phyloP scores from a whole-genome alignment of 2,329 filamentous ascomycete genomes.

The Aspergillus glaucus region DNA sequence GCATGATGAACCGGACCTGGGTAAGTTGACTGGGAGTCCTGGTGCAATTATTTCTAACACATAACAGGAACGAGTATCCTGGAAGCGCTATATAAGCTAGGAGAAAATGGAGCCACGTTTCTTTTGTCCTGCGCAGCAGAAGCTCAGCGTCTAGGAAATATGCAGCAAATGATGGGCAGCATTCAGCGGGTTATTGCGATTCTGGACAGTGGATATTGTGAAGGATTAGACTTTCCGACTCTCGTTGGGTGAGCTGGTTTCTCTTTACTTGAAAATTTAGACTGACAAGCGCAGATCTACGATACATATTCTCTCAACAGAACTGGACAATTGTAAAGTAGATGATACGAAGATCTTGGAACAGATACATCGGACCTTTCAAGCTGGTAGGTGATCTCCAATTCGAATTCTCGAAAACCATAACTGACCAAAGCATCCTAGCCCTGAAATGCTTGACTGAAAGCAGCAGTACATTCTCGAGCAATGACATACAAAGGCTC shows the following conservation, averaged over 20 bases:
- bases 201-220: slow-evolving; percentile 43
- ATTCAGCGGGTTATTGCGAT: slow-evolving; percentile 57
- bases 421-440: slow-evolving; percentile 32
- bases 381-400: slow-evolving; percentile 36
- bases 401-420: slow-evolving; percentile 2
- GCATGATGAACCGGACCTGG: slow-evolving; percentile 49
- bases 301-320: slow-evolving; percentile 40
- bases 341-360: slow-evolving; percentile 19
- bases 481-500: slow-evolving; percentile 74
- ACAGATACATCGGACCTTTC: slow-evolving; percentile 53
- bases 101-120: slow-evolving; percentile 53
- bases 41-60: not conserved
- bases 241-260: slow-evolving; percentile 56
- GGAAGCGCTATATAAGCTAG: slow-evolving; percentile 50
- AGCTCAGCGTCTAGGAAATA: slow-evolving; percentile 61
- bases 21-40: slow-evolving; percentile 34
- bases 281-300: slow-evolving; percentile 20
- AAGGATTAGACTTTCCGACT: slow-evolving; percentile 54
- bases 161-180: slow-evolving; percentile 52
- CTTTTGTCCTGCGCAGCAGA: slow-evolving; percentile 77
- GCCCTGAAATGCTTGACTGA: slow-evolving; percentile 34
- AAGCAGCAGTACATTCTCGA: slow-evolving; percentile 49
- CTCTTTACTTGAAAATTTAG: not conserved
- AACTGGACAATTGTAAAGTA: slow-evolving; percentile 31
- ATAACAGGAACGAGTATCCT: slow-evolving; percentile 49